Percentiles rank a stretch among this genome's conserved stretches.
phyloP scores from a whole-genome alignment of 495 filamentous ascomycete genomes.

The Endocarpon pusillum region DNA sequence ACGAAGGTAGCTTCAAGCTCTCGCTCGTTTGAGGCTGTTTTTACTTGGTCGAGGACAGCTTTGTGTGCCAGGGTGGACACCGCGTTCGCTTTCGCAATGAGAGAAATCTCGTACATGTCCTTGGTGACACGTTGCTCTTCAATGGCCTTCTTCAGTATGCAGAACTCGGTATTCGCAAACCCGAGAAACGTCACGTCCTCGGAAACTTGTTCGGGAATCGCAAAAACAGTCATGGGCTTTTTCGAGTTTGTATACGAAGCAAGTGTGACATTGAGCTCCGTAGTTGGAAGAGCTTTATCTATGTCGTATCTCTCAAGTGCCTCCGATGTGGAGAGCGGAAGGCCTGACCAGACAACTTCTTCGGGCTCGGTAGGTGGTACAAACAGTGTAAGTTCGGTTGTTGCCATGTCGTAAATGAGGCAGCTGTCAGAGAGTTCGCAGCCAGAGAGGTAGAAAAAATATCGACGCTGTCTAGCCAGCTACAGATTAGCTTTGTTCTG shows the following conservation, averaged over 20 bases:
- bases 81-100: slow-evolving; percentile 67
- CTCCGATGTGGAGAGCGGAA: slow-evolving; percentile 61
- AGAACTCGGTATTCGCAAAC: slow-evolving; percentile 43
- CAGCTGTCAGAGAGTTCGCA: slow-evolving; percentile 68
- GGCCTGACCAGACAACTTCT: slow-evolving; percentile 87
- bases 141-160: slow-evolving; percentile 53
- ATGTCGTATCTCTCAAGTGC: slow-evolving; percentile 66
- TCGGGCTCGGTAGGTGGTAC: slow-evolving; percentile 81
- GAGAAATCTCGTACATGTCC: slow-evolving; percentile 67
- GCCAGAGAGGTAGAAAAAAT: slow-evolving; percentile 90
- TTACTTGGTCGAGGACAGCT: slow-evolving; percentile 47
- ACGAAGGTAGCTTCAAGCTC: slow-evolving; percentile 71
- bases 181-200: slow-evolving; percentile 43
- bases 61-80: slow-evolving; percentile 64
- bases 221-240: slow-evolving; percentile 39
- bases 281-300: slow-evolving; percentile 38
- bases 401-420: slow-evolving; percentile 61
- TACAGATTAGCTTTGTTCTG: slow-evolving; percentile 3
- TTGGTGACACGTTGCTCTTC: slow-evolving; percentile 66
- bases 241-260: no score
- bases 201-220: slow-evolving; percentile 55
- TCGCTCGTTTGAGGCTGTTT: slow-evolving; percentile 53
- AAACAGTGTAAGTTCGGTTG: slow-evolving; percentile 64
- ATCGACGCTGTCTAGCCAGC: slow-evolving; percentile 52
- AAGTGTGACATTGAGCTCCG: slow-evolving; percentile 51